Percentiles rank a stretch among this genome's conserved stretches.
These are phyloP conservation scores for Hirschioporus abietinus DNA, from an alignment of 768 basidiomycete genomes.

Conservation along the genomic window DNA sequence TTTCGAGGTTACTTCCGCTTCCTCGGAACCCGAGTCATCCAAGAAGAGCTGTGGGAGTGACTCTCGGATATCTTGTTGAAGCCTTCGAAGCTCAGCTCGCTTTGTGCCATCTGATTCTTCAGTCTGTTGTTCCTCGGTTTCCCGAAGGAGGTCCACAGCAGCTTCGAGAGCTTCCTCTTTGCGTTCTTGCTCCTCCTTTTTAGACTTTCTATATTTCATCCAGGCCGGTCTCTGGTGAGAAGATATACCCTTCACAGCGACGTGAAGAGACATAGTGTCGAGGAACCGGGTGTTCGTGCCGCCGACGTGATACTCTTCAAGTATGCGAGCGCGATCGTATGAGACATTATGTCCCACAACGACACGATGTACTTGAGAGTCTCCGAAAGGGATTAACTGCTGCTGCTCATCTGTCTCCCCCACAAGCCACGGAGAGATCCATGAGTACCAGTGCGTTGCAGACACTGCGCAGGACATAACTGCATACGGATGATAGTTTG, in stretches of 20 bases:
- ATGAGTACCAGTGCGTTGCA: slow-evolving; percentile 85
- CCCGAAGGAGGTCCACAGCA: slow-evolving; percentile 47
- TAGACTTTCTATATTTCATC: slow-evolving; percentile 78
- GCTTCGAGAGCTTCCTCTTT: slow-evolving; percentile 60
- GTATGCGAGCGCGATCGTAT: slow-evolving; percentile 81
- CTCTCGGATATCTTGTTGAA: slow-evolving; percentile 35
- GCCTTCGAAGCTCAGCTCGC: slow-evolving; percentile 33
- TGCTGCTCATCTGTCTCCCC: slow-evolving; percentile 45
- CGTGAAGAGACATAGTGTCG: slow-evolving; percentile 94
- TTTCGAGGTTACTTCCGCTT: slow-evolving; percentile 40
- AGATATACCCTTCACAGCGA: slow-evolving; percentile 90
- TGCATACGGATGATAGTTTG: slow-evolving; percentile 72
- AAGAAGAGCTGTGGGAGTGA: slow-evolving; percentile 32
- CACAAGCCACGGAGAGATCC: slow-evolving; percentile 93
- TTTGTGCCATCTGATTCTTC: slow-evolving; percentile 35
- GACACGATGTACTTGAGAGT: slow-evolving; percentile 46
- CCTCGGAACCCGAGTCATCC: slow-evolving; percentile 36
- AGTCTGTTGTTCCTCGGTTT: slow-evolving; percentile 30
- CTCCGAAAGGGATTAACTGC: slow-evolving; percentile 75
- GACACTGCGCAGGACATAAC: slow-evolving; percentile 88
- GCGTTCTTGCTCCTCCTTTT: slow-evolving; percentile 48
- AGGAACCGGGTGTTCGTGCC: slow-evolving; percentile 74
- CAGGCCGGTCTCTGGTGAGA: slow-evolving; percentile 92
- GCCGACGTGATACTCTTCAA: slow-evolving; percentile 73
- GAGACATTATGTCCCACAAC: slow-evolving; percentile 94